phyloP scores from a whole-genome alignment of 768 basidiomycete species.

The Kondoa subrosea region DNA sequence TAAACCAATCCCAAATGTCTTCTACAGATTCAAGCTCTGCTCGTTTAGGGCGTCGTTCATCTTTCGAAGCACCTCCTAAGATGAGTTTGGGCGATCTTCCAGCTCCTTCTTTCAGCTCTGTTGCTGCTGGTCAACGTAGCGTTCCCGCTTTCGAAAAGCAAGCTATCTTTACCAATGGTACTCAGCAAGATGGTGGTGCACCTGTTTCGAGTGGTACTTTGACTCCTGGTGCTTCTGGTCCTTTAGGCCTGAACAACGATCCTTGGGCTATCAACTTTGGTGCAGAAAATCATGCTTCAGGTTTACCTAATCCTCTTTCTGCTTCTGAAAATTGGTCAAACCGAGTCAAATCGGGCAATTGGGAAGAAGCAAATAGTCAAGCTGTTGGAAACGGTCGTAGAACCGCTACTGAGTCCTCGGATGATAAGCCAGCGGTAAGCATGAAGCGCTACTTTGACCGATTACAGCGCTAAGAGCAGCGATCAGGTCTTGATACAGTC shows the following conservation, averaged over 20 bases:
- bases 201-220: slow-evolving; percentile 4
- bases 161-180: not conserved
- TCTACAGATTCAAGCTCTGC: slow-evolving; percentile 9
- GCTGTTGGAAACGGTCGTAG: not conserved
- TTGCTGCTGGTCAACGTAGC: slow-evolving; percentile 15
- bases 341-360: not conserved
- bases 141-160: slow-evolving; percentile 16
- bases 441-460: too few relatives aligned
- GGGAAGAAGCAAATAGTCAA: not conserved
- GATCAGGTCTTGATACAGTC: too few relatives aligned
- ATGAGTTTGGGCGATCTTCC: slow-evolving; percentile 17
- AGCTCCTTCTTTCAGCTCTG: slow-evolving; percentile 14
- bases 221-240: slow-evolving; percentile 13
- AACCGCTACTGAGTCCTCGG: not conserved
- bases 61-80: not conserved
- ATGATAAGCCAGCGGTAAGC: too few relatives aligned
- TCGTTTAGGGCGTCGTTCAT: slow-evolving; percentile 8
- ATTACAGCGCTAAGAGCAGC: too few relatives aligned
- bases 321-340: not conserved
- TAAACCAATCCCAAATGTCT: not conserved
- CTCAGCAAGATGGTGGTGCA: not conserved
- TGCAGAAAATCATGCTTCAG: not conserved
- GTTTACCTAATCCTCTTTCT: not conserved
- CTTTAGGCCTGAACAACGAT: slow-evolving; percentile 8
- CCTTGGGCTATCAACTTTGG: slow-evolving; percentile 19